Conservation (phyloP, 108 stramenopile genomes). For the Cylindrotheca fusiformis region DNA sequence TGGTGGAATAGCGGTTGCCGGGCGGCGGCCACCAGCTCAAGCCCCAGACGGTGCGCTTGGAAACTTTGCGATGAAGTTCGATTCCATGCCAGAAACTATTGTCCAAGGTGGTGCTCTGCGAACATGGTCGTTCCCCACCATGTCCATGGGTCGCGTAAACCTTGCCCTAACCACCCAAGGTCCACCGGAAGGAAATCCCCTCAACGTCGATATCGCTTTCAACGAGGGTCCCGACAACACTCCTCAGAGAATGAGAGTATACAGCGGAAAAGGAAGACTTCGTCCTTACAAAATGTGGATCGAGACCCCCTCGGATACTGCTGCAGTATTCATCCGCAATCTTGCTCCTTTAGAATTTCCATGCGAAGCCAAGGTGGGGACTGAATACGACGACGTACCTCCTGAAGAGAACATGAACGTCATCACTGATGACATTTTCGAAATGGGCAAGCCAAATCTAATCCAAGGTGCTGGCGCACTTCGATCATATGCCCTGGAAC, state of each 20-base stretch:
- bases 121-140: constrained; percentile 55
- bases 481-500: constrained; percentile 55
- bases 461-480: constrained; percentile 68
- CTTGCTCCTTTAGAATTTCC: constrained; percentile 63
- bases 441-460: constrained; percentile 7
- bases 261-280: constrained; percentile 61
- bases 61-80: background rate
- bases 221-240: constrained; percentile 69
- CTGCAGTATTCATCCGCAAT: constrained; percentile 59
- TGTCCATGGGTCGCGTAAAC: constrained; percentile 29
- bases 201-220: constrained; percentile 60
- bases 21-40: background rate
- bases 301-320: constrained; percentile 54
- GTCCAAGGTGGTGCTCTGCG: constrained; percentile 42
- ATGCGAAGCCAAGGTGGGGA: constrained; percentile 49
- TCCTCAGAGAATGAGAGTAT: constrained; percentile 59
- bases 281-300: constrained; percentile 61
- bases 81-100: background rate
- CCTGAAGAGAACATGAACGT: constrained; percentile 2
- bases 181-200: constrained; percentile 78
- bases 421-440: constrained; percentile 9
- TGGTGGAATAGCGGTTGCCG: background rate
- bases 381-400: constrained; percentile 31
- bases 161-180: constrained; percentile 54
- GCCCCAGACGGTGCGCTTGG: background rate